Percentiles rank a stretch among this genome's conserved stretches.
Evolutionary conservation across 2,329 filamentous ascomycete species (phyloP).

Genomic region (Metarhizium robertsii): DNA sequence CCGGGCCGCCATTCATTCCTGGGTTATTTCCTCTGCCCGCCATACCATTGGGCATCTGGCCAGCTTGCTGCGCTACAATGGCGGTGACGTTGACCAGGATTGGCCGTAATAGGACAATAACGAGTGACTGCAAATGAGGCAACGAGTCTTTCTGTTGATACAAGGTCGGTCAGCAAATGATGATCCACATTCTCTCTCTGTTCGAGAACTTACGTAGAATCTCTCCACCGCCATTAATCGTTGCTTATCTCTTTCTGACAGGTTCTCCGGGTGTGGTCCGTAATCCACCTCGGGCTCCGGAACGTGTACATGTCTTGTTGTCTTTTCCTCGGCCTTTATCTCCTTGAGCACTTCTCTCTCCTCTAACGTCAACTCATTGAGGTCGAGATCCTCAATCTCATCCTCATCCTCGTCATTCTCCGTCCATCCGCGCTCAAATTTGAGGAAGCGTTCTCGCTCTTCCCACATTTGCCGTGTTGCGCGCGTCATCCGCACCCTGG

Average conservation of each 20-base stretch:
- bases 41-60: conserved; percentile 34
- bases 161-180: background rate
- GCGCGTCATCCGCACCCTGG: conserved; percentile 81
- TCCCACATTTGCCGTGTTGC: conserved; percentile 93
- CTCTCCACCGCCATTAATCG: conserved; percentile 66
- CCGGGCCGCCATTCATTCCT: conserved; percentile 30
- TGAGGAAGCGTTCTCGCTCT: conserved; percentile 83
- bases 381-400: conserved; percentile 37
- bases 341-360: conserved; percentile 33
- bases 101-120: conserved; percentile 86
- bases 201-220: conserved; percentile 63
- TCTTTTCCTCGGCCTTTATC: conserved; percentile 26
- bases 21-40: conserved; percentile 26
- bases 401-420: conserved; percentile 33
- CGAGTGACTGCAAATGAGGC: conserved; percentile 81
- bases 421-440: conserved; percentile 85
- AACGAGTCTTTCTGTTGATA: conserved; percentile 56
- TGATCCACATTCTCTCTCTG: background rate
- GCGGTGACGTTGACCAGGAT: conserved; percentile 81
- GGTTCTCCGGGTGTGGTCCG: conserved; percentile 37
- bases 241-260: conserved; percentile 48
- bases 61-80: conserved; percentile 56
- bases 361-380: conserved; percentile 33
- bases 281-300: conserved; percentile 24
- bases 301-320: conserved; percentile 9